Base-by-base conservation (phyloP, 495 filamentous ascomycete species). In the Penicillium ucsense region DNA sequence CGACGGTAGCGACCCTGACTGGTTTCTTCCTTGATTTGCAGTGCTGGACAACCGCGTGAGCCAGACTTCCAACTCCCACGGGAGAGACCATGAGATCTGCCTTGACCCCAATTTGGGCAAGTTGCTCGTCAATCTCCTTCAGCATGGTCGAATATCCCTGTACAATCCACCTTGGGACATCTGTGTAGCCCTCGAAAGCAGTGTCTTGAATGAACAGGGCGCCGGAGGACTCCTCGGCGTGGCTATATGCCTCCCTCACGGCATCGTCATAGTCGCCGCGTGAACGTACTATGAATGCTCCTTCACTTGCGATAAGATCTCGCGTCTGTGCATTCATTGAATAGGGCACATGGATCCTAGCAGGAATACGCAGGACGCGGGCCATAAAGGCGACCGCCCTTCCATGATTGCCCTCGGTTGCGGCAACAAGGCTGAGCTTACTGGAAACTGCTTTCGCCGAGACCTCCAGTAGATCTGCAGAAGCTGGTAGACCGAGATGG, bases 341-440 rank as follows among this genome's bases (percentile, higher is more conserved):
- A 3, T 44, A 41, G 1, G 83, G 79, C 4, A 85, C 81, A 46
- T 75, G 82, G 11, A 88, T 73, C 28, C 60, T 57, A 0, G 68
- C 66, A 0, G 65, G 55, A 0, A 85, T 57, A 0, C 62, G 68
- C 7, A 88, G 54, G 9, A 79, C 62, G n/a, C 54, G 50, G 0
- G 74, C 82, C 77, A 87, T 84, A 4, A 73, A 70, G 0, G 83
- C 80, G 2, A 83, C 76, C 3, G 85, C 84, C 4, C 84, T 68
- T 1, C 85, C 85, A 71, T 83, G 82, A 53, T 89, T 89, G 0
- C 84, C 85, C 35, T 83, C 81, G 0, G 85, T 83, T 9, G 79
- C 77, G 35, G 83, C 63, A 56, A 76, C 62, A 44, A 80, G 49
- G 9, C 56, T 51, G 51, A 75, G 42, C 4, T 48, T 46, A 4